Evolutionary conservation across 2,329 filamentous ascomycete species (phyloP).

Genomic region (Neofusicoccum kwambonambiense): DNA sequence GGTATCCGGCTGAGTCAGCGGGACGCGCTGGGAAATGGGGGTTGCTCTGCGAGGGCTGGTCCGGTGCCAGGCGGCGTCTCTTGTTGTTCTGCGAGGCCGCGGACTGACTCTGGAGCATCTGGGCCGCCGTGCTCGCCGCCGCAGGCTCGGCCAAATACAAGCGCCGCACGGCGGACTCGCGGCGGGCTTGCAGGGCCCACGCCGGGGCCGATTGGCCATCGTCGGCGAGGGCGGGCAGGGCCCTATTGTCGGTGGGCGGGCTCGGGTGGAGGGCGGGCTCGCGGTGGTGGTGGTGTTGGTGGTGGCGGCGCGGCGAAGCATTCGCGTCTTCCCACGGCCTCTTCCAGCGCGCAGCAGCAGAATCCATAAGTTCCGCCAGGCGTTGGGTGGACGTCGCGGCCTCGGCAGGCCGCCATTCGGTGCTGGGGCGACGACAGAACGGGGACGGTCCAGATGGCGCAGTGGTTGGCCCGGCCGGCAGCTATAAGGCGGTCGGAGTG

Average conservation of each 20-base stretch:
- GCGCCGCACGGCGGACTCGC: background rate
- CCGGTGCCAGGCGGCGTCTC: constrained; percentile 6
- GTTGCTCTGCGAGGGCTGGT: background rate
- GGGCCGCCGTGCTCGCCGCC: background rate
- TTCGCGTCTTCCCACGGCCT: constrained; percentile 32
- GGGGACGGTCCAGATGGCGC: background rate
- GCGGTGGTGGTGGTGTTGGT: background rate
- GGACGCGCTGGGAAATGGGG: background rate
- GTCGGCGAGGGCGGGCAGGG: background rate
- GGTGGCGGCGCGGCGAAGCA: background rate
- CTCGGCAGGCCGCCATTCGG: constrained; percentile 29
- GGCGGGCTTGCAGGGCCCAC: background rate
- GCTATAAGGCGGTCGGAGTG: constrained; percentile 9
- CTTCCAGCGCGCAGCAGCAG: constrained; percentile 29
- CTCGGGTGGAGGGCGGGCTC: background rate
- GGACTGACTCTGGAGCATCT: background rate
- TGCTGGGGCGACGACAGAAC: background rate
- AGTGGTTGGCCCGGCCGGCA: background rate
- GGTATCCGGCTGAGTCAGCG: constrained; percentile 16
- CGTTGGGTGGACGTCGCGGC: constrained; percentile 22
- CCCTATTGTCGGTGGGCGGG: background rate
- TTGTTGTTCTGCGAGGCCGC: constrained; percentile 12
- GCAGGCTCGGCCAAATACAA: background rate
- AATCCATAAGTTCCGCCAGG: constrained; percentile 30
- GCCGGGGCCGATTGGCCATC: background rate